Base-by-base conservation (phyloP, 2,329 filamentous ascomycete genomes). In the Colletotrichum coccodes region DNA sequence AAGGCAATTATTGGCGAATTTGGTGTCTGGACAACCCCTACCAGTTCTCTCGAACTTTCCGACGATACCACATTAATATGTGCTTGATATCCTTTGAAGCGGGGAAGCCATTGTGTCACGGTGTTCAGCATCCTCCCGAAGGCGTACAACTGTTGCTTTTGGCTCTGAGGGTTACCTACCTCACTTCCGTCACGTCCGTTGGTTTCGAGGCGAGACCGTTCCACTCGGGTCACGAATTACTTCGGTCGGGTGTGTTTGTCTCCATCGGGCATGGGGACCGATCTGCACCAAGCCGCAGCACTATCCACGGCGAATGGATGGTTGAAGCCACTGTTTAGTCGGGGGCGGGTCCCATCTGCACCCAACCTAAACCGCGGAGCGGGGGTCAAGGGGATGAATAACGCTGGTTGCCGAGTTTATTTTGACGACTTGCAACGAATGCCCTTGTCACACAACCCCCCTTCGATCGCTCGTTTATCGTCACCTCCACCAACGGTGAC, bases 341-440 rank as follows among this genome's bases (percentile, higher is more conserved):
- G 30, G 56, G 56, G 34, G 49, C 54, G 50, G 65, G 56, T 47
- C 40, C 60, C 58, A 56, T 61, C 66, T 71, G 69, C 69, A 70
- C 50, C 53, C 60, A 70, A 71, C 69, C 66, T 40, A 71, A 71
- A 70, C 50, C 66, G 60, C 36, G 66, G 66, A 52, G 66, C 69
- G 50, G 60, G 69, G 69, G 66, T 71, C 60, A 70, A 60, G 66
- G 60, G 60, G 56, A n/a, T 57, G 60, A 64, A 47, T 26, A 28
- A 61, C 36, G 69, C 60, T 62, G 38, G 5, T 54, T 57, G 50
- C 57, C 65, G 66, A 71, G 60, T 50, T 57, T 71, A 71, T 70
- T 71, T 70, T 38, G 57, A 71, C 69, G 69, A 70, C 66, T 69
- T 61, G 56, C 52, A 65, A 63, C 58, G 49, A 16, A 47, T 42